These are phyloP conservation scores for Straminergon stramineum DNA, from an alignment of 225 moss, liverwort and hornwort genomes.

Conservation along the genomic window DNA sequence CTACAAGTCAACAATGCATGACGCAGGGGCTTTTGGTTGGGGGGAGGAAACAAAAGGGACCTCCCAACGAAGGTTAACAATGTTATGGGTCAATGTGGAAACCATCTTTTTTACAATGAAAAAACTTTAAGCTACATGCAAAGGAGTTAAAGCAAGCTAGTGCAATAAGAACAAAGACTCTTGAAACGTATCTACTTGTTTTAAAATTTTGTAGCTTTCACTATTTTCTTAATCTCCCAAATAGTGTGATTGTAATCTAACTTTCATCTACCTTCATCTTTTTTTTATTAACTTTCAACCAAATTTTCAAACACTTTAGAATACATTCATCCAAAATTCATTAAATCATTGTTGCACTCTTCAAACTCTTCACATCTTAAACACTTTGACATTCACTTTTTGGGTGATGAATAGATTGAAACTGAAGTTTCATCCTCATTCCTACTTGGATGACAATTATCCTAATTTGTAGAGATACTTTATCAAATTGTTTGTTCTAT, in stretches of 20 bases:
- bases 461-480: no score
- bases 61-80: no score
- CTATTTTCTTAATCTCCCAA: neutral
- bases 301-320: rapidly evolving
- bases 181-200: neutral
- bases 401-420: no score
- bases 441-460: no score
- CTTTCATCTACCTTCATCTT: neutral
- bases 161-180: rapidly evolving
- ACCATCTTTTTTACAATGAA: neutral
- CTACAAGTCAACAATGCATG: no score
- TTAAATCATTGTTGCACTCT: neutral
- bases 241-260: neutral
- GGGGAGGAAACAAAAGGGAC: no score
- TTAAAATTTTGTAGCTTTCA: neutral
- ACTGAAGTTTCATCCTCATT: no score
- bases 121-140: neutral
- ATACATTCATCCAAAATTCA: neutral
- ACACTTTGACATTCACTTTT: no score
- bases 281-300: neutral
- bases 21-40: no score
- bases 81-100: no score
- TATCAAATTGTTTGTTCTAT: no score
- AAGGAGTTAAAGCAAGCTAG: neutral
- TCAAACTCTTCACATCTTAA: neutral